A percentile compares a stretch with the other conserved stretches of the same genome.
These are phyloP conservation scores for Aspergillus taichungensis DNA, from an alignment of 495 filamentous ascomycete genomes.

Conservation along the genomic window DNA sequence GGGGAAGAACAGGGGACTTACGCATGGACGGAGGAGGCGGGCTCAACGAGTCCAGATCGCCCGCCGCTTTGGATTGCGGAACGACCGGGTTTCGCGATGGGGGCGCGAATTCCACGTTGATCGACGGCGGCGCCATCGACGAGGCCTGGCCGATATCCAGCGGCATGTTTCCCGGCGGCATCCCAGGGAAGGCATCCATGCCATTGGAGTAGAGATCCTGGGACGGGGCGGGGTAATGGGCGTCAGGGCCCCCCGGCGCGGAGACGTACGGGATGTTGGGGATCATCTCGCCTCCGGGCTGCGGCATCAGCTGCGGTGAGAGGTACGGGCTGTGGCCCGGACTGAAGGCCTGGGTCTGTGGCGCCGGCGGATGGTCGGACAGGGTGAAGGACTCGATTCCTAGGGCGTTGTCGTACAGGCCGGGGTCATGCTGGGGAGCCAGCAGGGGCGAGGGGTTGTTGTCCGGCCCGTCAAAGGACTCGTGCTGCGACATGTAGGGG, in stretches of 20 bases:
- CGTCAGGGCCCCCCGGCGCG: slow-evolving; percentile 30
- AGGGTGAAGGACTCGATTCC: slow-evolving; percentile 75
- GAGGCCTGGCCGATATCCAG: slow-evolving; percentile 60
- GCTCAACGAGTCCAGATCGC: slow-evolving; percentile 68
- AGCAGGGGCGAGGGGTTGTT: slow-evolving; percentile 75
- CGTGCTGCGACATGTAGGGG: slow-evolving; percentile 68
- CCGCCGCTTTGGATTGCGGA: slow-evolving; percentile 53
- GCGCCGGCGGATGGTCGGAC: slow-evolving; percentile 56
- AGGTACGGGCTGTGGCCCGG: slow-evolving; percentile 79
- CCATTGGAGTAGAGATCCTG: slow-evolving; percentile 46
- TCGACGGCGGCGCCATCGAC: slow-evolving; percentile 75
- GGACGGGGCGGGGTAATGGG: slow-evolving; percentile 41
- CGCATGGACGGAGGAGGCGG: slow-evolving; percentile 65
- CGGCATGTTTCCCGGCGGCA: slow-evolving; percentile 17
- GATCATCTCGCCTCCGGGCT: slow-evolving; percentile 48
- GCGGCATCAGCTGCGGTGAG: slow-evolving; percentile 72
- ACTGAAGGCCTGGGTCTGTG: slow-evolving; percentile 51
- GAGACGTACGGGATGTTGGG: slow-evolving; percentile 43
- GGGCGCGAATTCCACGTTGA: slow-evolving; percentile 89
- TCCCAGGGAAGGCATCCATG: slow-evolving; percentile 15
- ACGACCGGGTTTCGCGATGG: slow-evolving; percentile 67
- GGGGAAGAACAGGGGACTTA: slow-evolving; percentile 33
- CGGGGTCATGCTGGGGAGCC: slow-evolving; percentile 57
- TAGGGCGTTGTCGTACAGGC: slow-evolving; percentile 67
- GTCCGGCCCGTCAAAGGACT: slow-evolving; percentile 67